Conservation (phyloP, 2,329 filamentous ascomycete genomes). For the Monosporascus ibericus region DNA sequence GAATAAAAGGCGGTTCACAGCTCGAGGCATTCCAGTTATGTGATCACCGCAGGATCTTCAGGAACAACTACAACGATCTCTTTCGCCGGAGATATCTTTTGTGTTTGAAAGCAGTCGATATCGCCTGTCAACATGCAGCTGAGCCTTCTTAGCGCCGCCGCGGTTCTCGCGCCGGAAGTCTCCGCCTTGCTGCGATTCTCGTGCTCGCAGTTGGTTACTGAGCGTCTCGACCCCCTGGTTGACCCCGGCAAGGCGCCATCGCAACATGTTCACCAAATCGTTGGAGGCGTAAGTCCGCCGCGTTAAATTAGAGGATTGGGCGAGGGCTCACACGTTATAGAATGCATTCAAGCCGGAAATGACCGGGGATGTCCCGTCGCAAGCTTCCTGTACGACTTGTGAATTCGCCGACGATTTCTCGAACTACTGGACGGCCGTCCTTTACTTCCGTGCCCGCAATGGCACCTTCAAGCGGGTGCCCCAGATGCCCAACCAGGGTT, state of each 20-base stretch:
- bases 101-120: too few relatives aligned
- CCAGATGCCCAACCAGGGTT: slow-evolving; percentile 25
- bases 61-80: not conserved
- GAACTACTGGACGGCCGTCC: slow-evolving; percentile 28
- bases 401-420: slow-evolving; percentile 28
- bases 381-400: slow-evolving; percentile 30
- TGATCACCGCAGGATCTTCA: not conserved
- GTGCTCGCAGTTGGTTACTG: slow-evolving; percentile 18
- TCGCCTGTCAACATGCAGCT: slow-evolving; percentile 6
- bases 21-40: not conserved
- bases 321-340: not conserved
- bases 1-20: not conserved
- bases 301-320: not conserved
- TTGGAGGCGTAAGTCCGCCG: slow-evolving; percentile 7
- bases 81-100: not conserved
- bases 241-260: slow-evolving; percentile 13
- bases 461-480: slow-evolving; percentile 29
- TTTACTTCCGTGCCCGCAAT: slow-evolving; percentile 28
- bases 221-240: slow-evolving; percentile 17
- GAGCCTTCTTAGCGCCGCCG: slow-evolving; percentile 7
- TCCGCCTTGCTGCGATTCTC: slow-evolving; percentile 16
- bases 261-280: slow-evolving; percentile 16
- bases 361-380: not conserved
- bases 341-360: slow-evolving; percentile 6
- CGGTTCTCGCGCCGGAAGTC: slow-evolving; percentile 12